Conservation (phyloP, 306 rosid genomes). For the Benincasa hispida region DNA sequence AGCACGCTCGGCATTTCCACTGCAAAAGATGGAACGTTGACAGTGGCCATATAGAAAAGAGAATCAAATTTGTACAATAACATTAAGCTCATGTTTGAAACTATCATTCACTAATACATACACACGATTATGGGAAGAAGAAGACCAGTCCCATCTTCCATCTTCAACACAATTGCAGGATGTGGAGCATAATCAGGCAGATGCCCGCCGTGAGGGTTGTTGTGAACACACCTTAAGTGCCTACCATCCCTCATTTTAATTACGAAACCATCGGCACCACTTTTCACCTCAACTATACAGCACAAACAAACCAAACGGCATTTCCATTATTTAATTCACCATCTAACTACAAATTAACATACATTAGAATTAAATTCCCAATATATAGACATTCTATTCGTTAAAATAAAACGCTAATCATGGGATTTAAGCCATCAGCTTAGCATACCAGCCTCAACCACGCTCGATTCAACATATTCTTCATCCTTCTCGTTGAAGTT, state of each 20-base stretch:
- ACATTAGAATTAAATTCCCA: neutral
- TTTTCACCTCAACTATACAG: slow-evolving; percentile 89
- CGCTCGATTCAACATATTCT: slow-evolving; percentile 76
- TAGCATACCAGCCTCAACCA: slow-evolving; percentile 85
- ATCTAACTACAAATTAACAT: neutral
- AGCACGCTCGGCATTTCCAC: slow-evolving; percentile 97
- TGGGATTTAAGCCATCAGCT: neutral
- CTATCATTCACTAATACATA: slow-evolving; percentile 26
- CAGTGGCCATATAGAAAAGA: neutral
- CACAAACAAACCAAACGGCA: slow-evolving; percentile 13
- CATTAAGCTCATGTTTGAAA: neutral
- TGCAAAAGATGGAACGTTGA: slow-evolving; percentile 20
- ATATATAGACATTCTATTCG: neutral
- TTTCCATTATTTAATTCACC: neutral
- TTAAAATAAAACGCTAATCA: neutral
- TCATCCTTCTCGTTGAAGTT: slow-evolving; percentile 78
- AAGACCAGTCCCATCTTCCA: slow-evolving; percentile 95
- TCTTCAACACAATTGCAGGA: slow-evolving; percentile 94
- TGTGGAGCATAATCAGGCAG: slow-evolving; percentile 97
- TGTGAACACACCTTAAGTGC: slow-evolving; percentile 76
- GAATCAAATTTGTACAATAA: neutral
- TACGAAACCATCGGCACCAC: slow-evolving; percentile 87
- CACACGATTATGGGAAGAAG: slow-evolving; percentile 99
- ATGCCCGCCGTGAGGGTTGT: slow-evolving; percentile 92
- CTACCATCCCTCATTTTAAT: slow-evolving; percentile 97